These are phyloP conservation scores for bread wheat (Triticum aestivum) DNA, from an alignment of 176 grass and related monocot genomes.

Conservation along the genomic window DNA sequence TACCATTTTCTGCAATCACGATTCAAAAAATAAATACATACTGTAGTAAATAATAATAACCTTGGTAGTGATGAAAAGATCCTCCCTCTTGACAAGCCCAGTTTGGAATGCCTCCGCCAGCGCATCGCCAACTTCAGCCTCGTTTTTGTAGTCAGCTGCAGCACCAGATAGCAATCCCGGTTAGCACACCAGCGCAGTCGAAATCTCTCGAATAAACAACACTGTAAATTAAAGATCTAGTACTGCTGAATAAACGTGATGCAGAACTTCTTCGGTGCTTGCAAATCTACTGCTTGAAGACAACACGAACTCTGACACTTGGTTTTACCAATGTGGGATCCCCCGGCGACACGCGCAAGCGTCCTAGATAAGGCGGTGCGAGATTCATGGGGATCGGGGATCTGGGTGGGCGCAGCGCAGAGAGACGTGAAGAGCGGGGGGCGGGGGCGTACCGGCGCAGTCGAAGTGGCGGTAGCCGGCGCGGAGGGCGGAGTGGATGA, in stretches of 20 bases:
- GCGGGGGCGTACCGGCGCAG: slow-evolving; percentile 63
- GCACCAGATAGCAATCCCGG: background rate
- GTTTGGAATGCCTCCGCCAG: slow-evolving; percentile 74
- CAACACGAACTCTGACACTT: background rate
- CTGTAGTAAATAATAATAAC: slow-evolving; percentile 15
- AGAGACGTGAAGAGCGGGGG: background rate
- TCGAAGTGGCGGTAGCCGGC: slow-evolving; percentile 95
- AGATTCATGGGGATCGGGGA: background rate
- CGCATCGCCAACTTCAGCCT: slow-evolving; percentile 82
- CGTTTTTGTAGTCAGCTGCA: slow-evolving; percentile 89
- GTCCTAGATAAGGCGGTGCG: background rate
- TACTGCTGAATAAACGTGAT: background rate
- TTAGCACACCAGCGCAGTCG: background rate
- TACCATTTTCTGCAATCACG: slow-evolving; percentile 60
- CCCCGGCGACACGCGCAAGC: background rate
- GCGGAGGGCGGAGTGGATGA: slow-evolving; percentile 79
- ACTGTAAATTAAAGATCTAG: background rate
- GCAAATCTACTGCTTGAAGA: background rate
- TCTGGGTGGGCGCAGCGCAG: background rate
- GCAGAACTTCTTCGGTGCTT: background rate
- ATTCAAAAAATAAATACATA: background rate
- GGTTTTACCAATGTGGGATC: background rate
- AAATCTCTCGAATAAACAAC: background rate
- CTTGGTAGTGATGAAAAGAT: slow-evolving; percentile 96
- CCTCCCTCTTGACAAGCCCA: slow-evolving; percentile 79